Evolutionary conservation across 2,329 filamentous ascomycete genomes (phyloP).

Genomic region (Neonectria ditissima): DNA sequence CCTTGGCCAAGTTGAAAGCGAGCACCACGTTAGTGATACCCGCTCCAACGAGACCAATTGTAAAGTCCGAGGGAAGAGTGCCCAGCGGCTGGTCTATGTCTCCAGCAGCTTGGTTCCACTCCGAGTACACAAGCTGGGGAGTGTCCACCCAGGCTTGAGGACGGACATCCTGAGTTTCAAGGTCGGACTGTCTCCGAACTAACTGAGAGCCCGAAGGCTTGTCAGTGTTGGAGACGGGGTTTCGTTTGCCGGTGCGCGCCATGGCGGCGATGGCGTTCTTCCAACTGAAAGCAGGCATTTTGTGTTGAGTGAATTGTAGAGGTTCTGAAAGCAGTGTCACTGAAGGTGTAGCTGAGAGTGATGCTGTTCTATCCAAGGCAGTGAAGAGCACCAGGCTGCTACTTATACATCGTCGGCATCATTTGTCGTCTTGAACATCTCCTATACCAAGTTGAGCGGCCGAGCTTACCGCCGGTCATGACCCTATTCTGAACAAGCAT

Average conservation of each 20-base stretch:
- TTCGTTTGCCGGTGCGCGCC: neutral
- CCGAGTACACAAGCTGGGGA: neutral
- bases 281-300: neutral
- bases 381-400: neutral
- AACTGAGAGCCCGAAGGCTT: neutral
- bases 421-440: neutral
- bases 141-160: neutral
- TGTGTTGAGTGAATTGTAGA: neutral
- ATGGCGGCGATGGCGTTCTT: neutral
- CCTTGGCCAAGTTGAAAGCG: neutral
- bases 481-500: neutral
- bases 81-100: neutral
- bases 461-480: neutral
- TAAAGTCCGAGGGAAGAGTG: neutral
- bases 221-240: neutral
- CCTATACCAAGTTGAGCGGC: neutral
- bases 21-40: neutral
- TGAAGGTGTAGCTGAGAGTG: neutral
- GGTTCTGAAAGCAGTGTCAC: neutral
- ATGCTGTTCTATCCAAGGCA: neutral
- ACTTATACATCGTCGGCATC: neutral
- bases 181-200: neutral
- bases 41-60: neutral
- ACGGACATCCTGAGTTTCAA: neutral
- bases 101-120: neutral